phyloP scores from a whole-genome alignment of 495 filamentous ascomycete species.

The Neurospora cerealis region DNA sequence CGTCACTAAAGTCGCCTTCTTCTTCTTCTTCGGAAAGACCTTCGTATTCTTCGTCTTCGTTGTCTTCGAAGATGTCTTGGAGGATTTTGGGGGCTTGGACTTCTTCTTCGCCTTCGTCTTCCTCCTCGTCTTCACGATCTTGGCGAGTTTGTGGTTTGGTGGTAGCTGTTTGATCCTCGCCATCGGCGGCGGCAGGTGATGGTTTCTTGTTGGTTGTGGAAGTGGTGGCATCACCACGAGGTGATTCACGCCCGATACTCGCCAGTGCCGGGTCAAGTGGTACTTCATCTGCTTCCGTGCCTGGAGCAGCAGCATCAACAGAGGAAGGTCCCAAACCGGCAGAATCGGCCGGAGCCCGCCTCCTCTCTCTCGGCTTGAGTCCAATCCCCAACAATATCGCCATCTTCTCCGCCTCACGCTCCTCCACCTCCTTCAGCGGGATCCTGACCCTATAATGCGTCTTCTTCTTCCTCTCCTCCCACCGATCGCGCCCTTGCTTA shows the following conservation, averaged over 20 bases:
- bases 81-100: neutral
- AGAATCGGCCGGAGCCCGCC: neutral
- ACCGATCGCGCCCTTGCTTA: constrained; percentile 11
- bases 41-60: constrained; percentile 9
- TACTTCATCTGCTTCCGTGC: neutral
- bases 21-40: constrained; percentile 1
- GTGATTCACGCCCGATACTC: constrained; percentile 9
- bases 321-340: neutral
- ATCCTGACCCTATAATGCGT: constrained; percentile 27
- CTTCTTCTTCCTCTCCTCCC: constrained; percentile 14
- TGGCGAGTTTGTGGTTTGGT: neutral
- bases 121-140: constrained; percentile 1
- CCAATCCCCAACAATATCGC: constrained; percentile 12
- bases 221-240: neutral
- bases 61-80: constrained; percentile 10
- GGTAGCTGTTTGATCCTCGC: neutral
- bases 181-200: neutral
- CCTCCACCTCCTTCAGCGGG: constrained; percentile 27
- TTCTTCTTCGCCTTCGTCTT: constrained; percentile 1
- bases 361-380: neutral
- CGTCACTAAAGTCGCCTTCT: constrained; percentile 9
- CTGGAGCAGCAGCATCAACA: neutral
- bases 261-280: neutral
- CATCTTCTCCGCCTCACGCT: constrained; percentile 24
- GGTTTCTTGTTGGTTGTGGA: neutral